Conservation (phyloP, 352 stramenopile species). For the Phytopythium mirpurense region DNA sequence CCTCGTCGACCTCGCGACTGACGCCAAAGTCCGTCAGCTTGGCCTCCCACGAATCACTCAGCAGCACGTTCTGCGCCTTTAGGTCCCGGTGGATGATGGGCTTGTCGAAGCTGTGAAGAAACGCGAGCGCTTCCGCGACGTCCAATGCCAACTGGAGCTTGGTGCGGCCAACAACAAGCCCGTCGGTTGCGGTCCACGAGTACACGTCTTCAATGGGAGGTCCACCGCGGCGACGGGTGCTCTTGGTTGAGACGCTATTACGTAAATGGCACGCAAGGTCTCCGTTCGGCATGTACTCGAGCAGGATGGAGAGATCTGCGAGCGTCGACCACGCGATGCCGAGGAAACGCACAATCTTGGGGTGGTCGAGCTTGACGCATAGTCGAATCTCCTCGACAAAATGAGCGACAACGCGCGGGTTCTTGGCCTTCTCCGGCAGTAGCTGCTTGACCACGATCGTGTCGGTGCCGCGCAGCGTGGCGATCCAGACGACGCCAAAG, state of each 20-base stretch:
- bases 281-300: conserved; percentile 43
- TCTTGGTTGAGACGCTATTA: not conserved
- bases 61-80: conserved; percentile 51
- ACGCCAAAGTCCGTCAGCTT: conserved; percentile 38
- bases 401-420: conserved; percentile 22
- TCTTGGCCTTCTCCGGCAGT: conserved; percentile 34
- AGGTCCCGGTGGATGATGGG: conserved; percentile 33
- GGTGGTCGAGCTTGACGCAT: conserved; percentile 33
- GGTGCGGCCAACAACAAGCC: conserved; percentile 9
- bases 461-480: conserved; percentile 18
- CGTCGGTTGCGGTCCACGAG: not conserved
- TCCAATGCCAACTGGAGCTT: conserved; percentile 11
- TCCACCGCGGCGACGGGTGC: not conserved
- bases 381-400: conserved; percentile 53
- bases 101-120: conserved; percentile 11
- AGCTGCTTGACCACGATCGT: conserved; percentile 49
- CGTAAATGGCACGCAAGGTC: conserved; percentile 25
- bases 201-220: not conserved
- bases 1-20: conserved; percentile 10
- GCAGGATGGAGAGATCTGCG: conserved; percentile 30
- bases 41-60: conserved; percentile 30
- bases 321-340: conserved; percentile 40
- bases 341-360: conserved; percentile 41
- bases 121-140: conserved; percentile 17
- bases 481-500: conserved; percentile 43